Percentiles rank a stretch among this genome's conserved stretches.
phyloP scores from a whole-genome alignment of 441 rosid species.

The Bocquillonia castaneifolia region DNA sequence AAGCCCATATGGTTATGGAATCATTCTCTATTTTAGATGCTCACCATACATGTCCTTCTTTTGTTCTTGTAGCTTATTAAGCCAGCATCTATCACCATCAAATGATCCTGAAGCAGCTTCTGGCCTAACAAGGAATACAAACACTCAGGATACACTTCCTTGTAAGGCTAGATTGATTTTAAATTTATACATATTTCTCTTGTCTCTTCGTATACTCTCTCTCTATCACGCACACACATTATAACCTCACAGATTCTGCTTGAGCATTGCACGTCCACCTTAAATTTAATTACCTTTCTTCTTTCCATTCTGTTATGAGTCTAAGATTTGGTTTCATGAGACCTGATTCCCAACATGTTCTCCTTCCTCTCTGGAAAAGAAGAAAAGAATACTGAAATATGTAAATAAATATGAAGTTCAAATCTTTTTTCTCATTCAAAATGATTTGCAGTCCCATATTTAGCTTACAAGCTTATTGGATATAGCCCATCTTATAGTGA shows the following conservation, averaged over 20 bases:
- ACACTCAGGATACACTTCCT: constrained; percentile 22
- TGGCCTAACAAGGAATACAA: constrained; percentile 27
- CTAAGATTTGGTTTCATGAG: constrained; percentile 12
- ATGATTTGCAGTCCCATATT: neutral
- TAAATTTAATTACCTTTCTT: neutral
- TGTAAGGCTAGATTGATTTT: constrained; percentile 30
- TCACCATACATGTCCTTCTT: constrained; percentile 1
- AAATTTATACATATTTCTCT: constrained; percentile 8
- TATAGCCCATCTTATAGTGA: neutral
- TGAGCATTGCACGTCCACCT: neutral
- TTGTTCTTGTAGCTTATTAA: constrained; percentile 35
- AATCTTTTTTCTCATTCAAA: neutral
- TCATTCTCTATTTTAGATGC: neutral
- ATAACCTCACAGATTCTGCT: neutral
- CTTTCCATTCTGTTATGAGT: too few relatives aligned
- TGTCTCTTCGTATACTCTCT: neutral
- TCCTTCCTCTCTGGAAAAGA: neutral
- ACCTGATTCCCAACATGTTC: neutral
- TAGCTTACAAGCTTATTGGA: neutral
- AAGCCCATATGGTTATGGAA: neutral
- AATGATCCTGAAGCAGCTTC: constrained; percentile 30
- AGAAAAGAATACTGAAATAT: neutral
- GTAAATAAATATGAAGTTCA: neutral
- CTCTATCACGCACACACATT: neutral
- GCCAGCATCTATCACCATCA: constrained; percentile 19